These are phyloP conservation scores for Nemania bipapillata DNA, from an alignment of 2,329 filamentous ascomycete species.

Conservation along the genomic window DNA sequence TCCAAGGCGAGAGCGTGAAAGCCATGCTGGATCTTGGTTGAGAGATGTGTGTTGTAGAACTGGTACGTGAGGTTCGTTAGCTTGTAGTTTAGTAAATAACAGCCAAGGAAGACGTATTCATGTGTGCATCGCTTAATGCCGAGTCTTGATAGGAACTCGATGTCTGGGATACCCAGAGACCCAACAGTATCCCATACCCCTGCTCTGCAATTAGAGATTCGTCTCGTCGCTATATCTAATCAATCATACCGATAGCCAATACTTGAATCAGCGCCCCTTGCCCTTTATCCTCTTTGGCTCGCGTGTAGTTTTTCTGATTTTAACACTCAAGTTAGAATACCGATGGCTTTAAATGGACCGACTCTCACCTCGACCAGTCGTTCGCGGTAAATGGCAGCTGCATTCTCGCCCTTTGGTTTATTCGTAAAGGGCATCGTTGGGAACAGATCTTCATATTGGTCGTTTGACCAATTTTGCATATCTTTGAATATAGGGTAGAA, in stretches of 20 bases:
- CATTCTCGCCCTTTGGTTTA: conserved; percentile 60
- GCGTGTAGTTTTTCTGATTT: conserved; percentile 52
- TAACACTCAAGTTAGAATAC: conserved; percentile 21
- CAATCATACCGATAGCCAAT: conserved; percentile 55
- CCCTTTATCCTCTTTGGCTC: conserved; percentile 54
- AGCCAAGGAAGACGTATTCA: conserved; percentile 57
- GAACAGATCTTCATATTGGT: conserved; percentile 60
- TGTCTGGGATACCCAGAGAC: conserved; percentile 54
- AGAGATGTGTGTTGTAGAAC: conserved; percentile 66
- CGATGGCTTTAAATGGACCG: neutral
- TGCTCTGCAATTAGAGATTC: conserved; percentile 35
- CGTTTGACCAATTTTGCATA: conserved; percentile 64
- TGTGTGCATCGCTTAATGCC: conserved; percentile 59
- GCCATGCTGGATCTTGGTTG: conserved; percentile 64
- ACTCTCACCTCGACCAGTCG: conserved; percentile 56
- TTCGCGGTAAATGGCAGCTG: conserved; percentile 57
- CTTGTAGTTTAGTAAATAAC: neutral
- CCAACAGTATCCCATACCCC: conserved; percentile 66
- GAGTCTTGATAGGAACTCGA: conserved; percentile 55
- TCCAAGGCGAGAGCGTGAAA: conserved; percentile 70
- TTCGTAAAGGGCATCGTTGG: conserved; percentile 59
- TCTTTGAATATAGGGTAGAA: conserved; percentile 68
- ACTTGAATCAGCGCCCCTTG: conserved; percentile 59
- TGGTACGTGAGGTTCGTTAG: conserved; percentile 58
- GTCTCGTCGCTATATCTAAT: neutral